Evolutionary conservation across 1,284 basidiomycete species (phyloP), one percentile per base, ranked within the genome.

Genomic region (Apiotrichum porosum): DNA sequence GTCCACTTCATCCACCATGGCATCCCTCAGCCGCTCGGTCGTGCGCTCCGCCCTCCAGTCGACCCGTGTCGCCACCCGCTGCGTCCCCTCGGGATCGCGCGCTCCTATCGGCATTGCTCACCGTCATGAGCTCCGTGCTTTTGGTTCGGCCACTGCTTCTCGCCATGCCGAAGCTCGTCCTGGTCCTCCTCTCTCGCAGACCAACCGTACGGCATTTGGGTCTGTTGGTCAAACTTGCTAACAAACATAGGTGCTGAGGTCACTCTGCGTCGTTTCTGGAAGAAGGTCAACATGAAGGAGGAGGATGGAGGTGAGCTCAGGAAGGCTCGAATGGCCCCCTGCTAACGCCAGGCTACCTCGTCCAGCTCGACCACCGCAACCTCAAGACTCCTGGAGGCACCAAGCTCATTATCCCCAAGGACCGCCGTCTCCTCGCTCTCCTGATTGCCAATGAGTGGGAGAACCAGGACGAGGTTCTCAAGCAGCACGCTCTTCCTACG

Each of bases 361-460:
- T 97, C 34, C 85, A 84, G 6, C 79, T 98, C 40, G 94, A 98
- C 76, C 80, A 82, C 52, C 82, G 91, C 22, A 77, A 86, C 0
- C 78, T 98, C 47, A 91, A 88, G 69, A 97, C 94, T 15, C 92
- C 94, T 0, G 79, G 77, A 0, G 92, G 93, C 6, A 81, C 83
- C 31, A 78, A 78, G 6, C 75, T 98, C 26, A 67, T 83, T 22
- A 66, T 98, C 15, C 92, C 92, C 0, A 71, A 75, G 32, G 77
- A 82, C 49, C 86, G 88, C 60, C 73, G 78, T 37, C 69, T 94
- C 28, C 77, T 88, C 17, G 92, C 94, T 1, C 78, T 86, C 1
- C 78, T 97, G 48, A 85, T 98, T 57, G 93, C 92, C 10, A 81
- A 86, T 50, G 94, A 98, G 75, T 98, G 94, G 94, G 89, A 95